Evolutionary conservation across 2,329 filamentous ascomycete species (phyloP).

Genomic region (Xylariaceae sp.): DNA sequence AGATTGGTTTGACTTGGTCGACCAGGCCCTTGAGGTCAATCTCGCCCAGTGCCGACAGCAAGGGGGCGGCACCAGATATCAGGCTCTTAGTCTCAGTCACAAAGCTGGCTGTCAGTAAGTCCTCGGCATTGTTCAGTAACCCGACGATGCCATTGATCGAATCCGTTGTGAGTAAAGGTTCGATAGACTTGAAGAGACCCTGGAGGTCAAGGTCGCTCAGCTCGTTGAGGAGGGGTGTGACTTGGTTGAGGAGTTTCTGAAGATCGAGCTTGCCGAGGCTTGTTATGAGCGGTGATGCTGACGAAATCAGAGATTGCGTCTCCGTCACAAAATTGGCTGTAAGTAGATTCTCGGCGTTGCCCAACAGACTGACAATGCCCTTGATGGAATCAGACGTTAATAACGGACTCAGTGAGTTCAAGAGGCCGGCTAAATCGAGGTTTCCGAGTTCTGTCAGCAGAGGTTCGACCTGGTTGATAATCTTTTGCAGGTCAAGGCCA

Average conservation of each 20-base stretch:
- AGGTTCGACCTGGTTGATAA: conserved; percentile 22
- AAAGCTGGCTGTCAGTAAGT: conserved; percentile 9
- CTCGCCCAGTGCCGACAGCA: conserved; percentile 7
- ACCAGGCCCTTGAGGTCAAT: conserved; percentile 18
- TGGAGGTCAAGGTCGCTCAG: conserved; percentile 22
- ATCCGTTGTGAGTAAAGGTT: conserved; percentile 20
- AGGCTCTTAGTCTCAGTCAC: conserved; percentile 9
- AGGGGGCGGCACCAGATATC: conserved; percentile 6
- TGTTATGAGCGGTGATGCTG: conserved; percentile 19
- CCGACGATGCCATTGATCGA: conserved; percentile 9
- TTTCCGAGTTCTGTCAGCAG: conserved; percentile 23
- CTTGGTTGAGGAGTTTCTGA: conserved; percentile 24
- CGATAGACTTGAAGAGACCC: conserved; percentile 22
- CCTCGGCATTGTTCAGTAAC: conserved; percentile 9
- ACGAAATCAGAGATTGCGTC: conserved; percentile 20
- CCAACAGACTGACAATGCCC: conserved; percentile 19
- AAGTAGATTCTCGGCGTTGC: conserved; percentile 23
- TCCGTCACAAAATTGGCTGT: conserved; percentile 20
- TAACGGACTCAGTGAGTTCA: conserved; percentile 26
- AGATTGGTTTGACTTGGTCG: conserved; percentile 17
- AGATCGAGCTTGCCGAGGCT: conserved; percentile 25
- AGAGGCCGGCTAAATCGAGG: conserved; percentile 25
- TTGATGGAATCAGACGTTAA: conserved; percentile 21
- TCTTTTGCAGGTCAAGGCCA: conserved; percentile 13
- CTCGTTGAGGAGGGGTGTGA: conserved; percentile 24